Conservation (phyloP, 2,329 filamentous ascomycete species). For the Thielaviopsis populi region DNA sequence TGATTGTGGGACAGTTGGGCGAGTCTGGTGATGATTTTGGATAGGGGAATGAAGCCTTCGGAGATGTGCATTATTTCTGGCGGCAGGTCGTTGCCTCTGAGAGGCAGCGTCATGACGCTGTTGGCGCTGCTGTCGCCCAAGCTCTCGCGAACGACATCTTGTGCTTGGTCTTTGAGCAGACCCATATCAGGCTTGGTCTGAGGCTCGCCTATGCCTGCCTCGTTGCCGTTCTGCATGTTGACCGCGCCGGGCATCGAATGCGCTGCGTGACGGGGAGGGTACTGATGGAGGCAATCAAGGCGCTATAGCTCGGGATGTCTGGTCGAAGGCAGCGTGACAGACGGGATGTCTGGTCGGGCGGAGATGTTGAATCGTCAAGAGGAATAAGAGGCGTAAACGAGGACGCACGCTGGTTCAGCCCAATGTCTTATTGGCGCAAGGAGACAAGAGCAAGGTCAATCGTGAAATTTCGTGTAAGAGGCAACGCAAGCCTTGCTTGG, state of each 20-base stretch:
- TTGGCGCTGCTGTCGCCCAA: slow-evolving; percentile 8
- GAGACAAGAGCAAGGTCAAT: not conserved
- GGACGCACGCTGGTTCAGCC: not conserved
- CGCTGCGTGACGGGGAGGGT: not conserved
- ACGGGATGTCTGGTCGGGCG: not conserved
- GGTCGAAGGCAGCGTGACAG: not conserved
- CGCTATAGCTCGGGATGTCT: not conserved
- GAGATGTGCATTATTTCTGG: slow-evolving; percentile 57
- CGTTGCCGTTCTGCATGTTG: slow-evolving; percentile 39
- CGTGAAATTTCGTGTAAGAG: not conserved
- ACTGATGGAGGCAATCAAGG: too few relatives aligned
- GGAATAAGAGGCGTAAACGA: not conserved
- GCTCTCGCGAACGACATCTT: slow-evolving; percentile 7
- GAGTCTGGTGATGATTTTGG: slow-evolving; percentile 58
- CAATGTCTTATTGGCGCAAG: not conserved
- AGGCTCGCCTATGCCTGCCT: slow-evolving; percentile 4
- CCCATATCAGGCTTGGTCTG: slow-evolving; percentile 26
- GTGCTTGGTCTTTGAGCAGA: slow-evolving; percentile 24
- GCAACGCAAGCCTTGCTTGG: not conserved
- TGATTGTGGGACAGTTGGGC: slow-evolving; percentile 73
- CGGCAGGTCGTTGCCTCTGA: slow-evolving; percentile 42
- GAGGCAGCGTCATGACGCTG: slow-evolving; percentile 8
- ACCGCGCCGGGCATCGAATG: slow-evolving; percentile 36
- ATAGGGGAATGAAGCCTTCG: slow-evolving; percentile 60
- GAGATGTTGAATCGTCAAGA: slow-evolving; percentile 3